Evolutionary conservation across 371 early-diverging fungal species (phyloP).

Genomic region (Mucor irregularis): DNA sequence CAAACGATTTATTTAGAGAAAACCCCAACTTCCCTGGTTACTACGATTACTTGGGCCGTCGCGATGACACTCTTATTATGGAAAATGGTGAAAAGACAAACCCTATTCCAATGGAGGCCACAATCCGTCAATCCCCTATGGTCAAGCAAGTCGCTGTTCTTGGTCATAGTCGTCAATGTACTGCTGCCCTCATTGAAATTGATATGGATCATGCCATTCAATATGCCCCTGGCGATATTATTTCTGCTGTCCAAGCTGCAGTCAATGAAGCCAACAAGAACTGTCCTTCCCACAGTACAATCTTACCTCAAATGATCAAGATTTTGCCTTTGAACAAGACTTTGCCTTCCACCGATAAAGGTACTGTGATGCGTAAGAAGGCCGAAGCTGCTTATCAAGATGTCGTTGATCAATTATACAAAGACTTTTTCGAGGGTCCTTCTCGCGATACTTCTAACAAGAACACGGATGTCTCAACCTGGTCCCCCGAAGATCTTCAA

Average conservation of each 20-base stretch:
- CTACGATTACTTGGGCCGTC: slow-evolving; percentile 31
- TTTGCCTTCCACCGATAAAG: slow-evolving; percentile 20
- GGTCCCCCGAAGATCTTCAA: slow-evolving; percentile 6
- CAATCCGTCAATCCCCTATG: slow-evolving; percentile 21
- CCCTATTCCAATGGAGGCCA: slow-evolving; percentile 41
- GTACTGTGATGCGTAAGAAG: slow-evolving; percentile 20
- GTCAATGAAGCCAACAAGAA: slow-evolving; percentile 36
- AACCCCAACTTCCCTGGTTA: slow-evolving; percentile 21
- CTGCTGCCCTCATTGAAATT: slow-evolving; percentile 30
- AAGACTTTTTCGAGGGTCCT: slow-evolving; percentile 21
- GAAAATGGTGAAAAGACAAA: slow-evolving; percentile 51
- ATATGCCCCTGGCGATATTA: slow-evolving; percentile 23
- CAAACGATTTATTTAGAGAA: slow-evolving; percentile 36
- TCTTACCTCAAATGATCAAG: slow-evolving; percentile 34
- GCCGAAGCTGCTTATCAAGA: slow-evolving; percentile 18
- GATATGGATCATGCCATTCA: slow-evolving; percentile 16
- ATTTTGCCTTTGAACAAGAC: slow-evolving; percentile 11
- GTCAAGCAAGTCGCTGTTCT: slow-evolving; percentile 29
- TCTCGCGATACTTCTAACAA: not conserved
- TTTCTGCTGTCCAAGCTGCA: slow-evolving; percentile 20
- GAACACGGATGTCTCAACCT: slow-evolving; percentile 1
- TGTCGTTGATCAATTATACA: slow-evolving; percentile 31
- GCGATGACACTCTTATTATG: slow-evolving; percentile 41
- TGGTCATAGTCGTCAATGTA: slow-evolving; percentile 36
- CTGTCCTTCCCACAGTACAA: slow-evolving; percentile 37